These are phyloP conservation scores for Capsella rubella DNA, from an alignment of 441 rosid genomes.

Conservation along the genomic window DNA sequence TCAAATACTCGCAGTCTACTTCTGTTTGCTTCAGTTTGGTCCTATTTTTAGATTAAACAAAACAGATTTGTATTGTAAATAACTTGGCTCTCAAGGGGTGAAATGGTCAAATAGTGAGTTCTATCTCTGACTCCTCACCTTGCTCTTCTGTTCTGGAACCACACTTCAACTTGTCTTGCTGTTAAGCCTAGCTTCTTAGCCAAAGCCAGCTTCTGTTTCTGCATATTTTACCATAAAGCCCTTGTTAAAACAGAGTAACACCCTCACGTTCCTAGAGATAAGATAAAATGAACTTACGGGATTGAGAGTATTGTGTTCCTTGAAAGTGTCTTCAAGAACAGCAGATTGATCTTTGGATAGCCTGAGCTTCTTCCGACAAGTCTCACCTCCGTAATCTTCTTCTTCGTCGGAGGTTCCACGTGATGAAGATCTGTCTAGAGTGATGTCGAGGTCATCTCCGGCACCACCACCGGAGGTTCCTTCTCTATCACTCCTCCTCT, in stretches of 20 bases:
- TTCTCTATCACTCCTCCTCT: constrained; percentile 86
- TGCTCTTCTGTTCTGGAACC: constrained; percentile 99
- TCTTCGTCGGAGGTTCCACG: constrained; percentile 75
- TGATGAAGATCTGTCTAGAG: constrained; percentile 64
- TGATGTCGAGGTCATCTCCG: constrained; percentile 61
- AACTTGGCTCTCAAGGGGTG: background rate
- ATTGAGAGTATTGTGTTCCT: constrained; percentile 93
- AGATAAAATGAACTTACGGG: constrained; percentile 64
- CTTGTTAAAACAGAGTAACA: background rate
- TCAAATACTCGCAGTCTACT: constrained; percentile 92
- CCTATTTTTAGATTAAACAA: constrained; percentile 44
- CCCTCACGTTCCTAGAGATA: background rate
- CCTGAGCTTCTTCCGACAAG: constrained; percentile 87
- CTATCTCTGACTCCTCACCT: constrained; percentile 57
- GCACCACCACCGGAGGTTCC: constrained; percentile 37
- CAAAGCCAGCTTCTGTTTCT: constrained; percentile 90
- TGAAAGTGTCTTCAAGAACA: constrained; percentile 90
- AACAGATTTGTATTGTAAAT: constrained; percentile 21
- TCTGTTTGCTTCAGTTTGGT: constrained; percentile 97
- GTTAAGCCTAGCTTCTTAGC: constrained; percentile 89
- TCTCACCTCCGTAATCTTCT: constrained; percentile 81
- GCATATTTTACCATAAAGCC: constrained; percentile 33
- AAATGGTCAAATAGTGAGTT: constrained; percentile 2
- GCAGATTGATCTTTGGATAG: constrained; percentile 96
- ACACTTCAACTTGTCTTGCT: constrained; percentile 94